Percentiles rank a stretch among this genome's conserved stretches.
Conservation (phyloP, 2,329 filamentous ascomycete species). For the Ascomycota sp. region DNA sequence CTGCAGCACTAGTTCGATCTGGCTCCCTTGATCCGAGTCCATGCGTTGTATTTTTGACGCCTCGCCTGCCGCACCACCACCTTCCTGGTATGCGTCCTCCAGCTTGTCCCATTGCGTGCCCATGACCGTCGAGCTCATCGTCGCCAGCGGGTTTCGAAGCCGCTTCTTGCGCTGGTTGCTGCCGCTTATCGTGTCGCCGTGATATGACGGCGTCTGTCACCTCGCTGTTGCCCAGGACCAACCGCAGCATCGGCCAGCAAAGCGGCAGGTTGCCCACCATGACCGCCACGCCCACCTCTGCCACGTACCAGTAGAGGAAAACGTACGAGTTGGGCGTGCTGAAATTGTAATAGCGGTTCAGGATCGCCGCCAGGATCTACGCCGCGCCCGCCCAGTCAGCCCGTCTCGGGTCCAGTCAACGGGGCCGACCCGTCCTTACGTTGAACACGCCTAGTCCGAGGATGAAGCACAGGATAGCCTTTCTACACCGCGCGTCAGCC, state of each 20-base stretch:
- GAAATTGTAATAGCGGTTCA: constrained; percentile 44
- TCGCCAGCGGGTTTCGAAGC: constrained; percentile 2
- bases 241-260: constrained; percentile 34
- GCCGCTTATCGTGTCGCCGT: constrained; percentile 4
- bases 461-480: constrained; percentile 30
- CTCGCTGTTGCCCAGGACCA: constrained; percentile 11
- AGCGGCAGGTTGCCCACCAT: constrained; percentile 41
- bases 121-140: constrained; percentile 5
- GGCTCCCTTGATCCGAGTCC: constrained; percentile 7
- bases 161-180: constrained; percentile 2
- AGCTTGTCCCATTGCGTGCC: constrained; percentile 10
- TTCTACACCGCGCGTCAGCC: constrained; percentile 13
- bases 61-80: not conserved
- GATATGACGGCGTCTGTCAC: constrained; percentile 8
- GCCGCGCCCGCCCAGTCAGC: not conserved
- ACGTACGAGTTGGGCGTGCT: constrained; percentile 30
- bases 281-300: constrained; percentile 37
- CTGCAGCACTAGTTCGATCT: constrained; percentile 10
- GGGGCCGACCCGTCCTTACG: constrained; percentile 3
- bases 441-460: constrained; percentile 35
- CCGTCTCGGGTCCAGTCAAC: not conserved
- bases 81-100: constrained; percentile 10
- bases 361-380: constrained; percentile 32
- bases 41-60: not conserved
- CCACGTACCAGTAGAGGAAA: constrained; percentile 40